Evolutionary conservation across 108 stramenopile genomes (phyloP).

Genomic region (Stephanodiscus triporus): DNA sequence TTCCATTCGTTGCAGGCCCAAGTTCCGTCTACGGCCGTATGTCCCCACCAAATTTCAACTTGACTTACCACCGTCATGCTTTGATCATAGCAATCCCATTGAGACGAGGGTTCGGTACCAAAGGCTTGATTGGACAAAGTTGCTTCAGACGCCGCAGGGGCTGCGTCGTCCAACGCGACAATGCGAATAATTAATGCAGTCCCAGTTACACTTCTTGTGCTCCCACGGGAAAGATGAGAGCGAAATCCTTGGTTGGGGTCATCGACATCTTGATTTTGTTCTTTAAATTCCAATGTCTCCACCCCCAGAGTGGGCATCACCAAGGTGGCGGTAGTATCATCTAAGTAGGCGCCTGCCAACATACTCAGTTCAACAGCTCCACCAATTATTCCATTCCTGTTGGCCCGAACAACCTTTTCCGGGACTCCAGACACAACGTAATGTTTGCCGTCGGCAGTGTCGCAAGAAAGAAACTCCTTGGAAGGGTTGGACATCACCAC

Average conservation of each 20-base stretch:
- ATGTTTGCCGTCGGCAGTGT: neutral
- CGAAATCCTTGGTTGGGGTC: neutral
- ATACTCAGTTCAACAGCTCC: neutral
- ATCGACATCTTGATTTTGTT: neutral
- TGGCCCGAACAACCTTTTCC: neutral
- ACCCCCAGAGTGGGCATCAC: neutral
- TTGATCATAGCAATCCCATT: too few relatives aligned
- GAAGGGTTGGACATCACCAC: too few relatives aligned
- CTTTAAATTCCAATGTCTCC: neutral
- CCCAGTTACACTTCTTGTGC: neutral
- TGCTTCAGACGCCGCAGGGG: slow-evolving; percentile 1
- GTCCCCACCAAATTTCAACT: too few relatives aligned
- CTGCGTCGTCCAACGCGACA: slow-evolving; percentile 12
- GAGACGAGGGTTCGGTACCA: slow-evolving; percentile 4
- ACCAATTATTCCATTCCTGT: neutral
- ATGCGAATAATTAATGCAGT: slow-evolving; percentile 25
- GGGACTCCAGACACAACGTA: neutral
- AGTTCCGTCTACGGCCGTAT: too few relatives aligned
- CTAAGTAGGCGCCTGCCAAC: neutral
- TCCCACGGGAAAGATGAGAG: neutral
- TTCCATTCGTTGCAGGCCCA: too few relatives aligned
- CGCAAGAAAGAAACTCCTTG: neutral
- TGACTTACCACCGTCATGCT: too few relatives aligned
- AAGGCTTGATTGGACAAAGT: neutral
- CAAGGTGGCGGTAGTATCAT: neutral